These are phyloP conservation scores for Corrigiola litoralis DNA, from an alignment of 179 eudicot genomes.

Conservation along the genomic window DNA sequence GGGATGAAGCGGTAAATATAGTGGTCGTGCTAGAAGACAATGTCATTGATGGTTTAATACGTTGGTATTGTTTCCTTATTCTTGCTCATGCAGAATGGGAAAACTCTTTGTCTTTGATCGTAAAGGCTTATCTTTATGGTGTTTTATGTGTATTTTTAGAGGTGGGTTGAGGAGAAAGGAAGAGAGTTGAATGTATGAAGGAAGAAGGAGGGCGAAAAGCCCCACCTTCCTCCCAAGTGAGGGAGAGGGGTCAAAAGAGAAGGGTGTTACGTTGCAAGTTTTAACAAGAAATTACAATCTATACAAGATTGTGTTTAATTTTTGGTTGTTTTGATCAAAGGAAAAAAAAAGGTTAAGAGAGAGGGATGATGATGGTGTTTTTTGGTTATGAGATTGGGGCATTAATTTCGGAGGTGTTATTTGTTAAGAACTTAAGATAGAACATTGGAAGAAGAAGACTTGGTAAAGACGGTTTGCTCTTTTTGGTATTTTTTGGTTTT, in stretches of 20 bases:
- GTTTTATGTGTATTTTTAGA: background rate
- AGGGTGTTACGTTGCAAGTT: conserved; percentile 8
- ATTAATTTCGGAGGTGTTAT: no score
- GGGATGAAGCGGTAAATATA: background rate
- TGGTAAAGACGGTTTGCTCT: no score
- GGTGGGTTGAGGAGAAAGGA: background rate
- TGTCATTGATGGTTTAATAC: conserved; percentile 24
- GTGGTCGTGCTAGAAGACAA: conserved; percentile 13
- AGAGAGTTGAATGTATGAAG: background rate
- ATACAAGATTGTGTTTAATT: background rate
- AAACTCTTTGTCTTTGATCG: background rate
- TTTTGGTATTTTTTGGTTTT: no score
- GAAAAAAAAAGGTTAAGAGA: no score
- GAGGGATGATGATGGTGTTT: no score
- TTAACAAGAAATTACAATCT: background rate
- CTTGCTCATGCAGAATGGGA: background rate
- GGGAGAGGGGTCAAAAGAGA: conserved; percentile 12
- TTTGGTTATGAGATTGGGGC: no score
- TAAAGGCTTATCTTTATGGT: background rate
- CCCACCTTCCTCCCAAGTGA: conserved; percentile 29
- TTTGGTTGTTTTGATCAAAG: no score
- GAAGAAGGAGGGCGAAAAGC: conserved; percentile 31
- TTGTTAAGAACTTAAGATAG: no score
- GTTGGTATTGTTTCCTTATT: background rate
- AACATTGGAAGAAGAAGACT: no score